Evolutionary conservation across 805 yeast species (phyloP).

Genomic region (Tetrapisispora fleetii): DNA sequence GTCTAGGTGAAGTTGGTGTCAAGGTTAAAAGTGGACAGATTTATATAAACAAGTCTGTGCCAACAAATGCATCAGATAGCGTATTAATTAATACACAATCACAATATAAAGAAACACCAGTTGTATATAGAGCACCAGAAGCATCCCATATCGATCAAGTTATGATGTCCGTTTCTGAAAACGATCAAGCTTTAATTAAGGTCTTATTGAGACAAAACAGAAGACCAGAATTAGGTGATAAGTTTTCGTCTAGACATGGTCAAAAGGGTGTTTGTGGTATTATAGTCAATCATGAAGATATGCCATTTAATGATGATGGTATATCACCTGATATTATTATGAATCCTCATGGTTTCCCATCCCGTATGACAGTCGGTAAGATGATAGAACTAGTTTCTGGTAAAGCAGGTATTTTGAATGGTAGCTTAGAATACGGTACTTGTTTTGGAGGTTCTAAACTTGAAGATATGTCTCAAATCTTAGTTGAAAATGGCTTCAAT

Average conservation of each 20-base stretch:
- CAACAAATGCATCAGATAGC: slow-evolving; percentile 67
- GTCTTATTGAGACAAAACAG: slow-evolving; percentile 90
- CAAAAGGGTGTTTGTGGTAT: slow-evolving; percentile 99
- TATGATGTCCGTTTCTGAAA: slow-evolving; percentile 92
- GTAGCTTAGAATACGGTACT: slow-evolving; percentile 88
- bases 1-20: slow-evolving; percentile 93
- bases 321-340: slow-evolving; percentile 90
- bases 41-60: slow-evolving; percentile 86
- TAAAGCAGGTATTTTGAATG: slow-evolving; percentile 93
- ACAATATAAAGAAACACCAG: slow-evolving; percentile 83
- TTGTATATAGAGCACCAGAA: slow-evolving; percentile 88
- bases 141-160: slow-evolving; percentile 94
- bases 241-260: slow-evolving; percentile 95
- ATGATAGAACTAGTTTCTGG: slow-evolving; percentile 96
- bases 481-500: slow-evolving; percentile 84
- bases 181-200: slow-evolving; percentile 88
- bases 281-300: slow-evolving; percentile 91
- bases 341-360: slow-evolving; percentile 99
- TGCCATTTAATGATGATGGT: slow-evolving; percentile 92
- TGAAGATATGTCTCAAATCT: slow-evolving; percentile 85
- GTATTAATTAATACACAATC: slow-evolving; percentile 27
- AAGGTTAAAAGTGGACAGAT: slow-evolving; percentile 87
- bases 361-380: slow-evolving; percentile 99
- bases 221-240: slow-evolving; percentile 96
- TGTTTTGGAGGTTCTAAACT: slow-evolving; percentile 97